Evolutionary conservation across 495 filamentous ascomycete species (phyloP).

Genomic region (Penicillium herquei): DNA sequence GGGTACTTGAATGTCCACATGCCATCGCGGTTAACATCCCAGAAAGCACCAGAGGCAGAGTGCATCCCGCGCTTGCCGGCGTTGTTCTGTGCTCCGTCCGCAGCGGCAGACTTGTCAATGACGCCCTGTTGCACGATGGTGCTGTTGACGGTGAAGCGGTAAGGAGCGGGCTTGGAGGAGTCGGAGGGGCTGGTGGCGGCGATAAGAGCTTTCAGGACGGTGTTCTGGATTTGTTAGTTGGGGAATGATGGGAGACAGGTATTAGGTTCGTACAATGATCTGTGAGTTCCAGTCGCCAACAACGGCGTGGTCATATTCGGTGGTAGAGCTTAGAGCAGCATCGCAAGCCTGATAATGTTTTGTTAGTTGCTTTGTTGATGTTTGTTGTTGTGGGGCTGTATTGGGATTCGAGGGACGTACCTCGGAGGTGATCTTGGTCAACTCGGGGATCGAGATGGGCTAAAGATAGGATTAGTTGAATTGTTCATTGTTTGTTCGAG

Average conservation of each 20-base stretch:
- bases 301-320: slow-evolving; percentile 77
- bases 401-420: slow-evolving; percentile 45
- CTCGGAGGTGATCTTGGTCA: slow-evolving; percentile 80
- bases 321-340: slow-evolving; percentile 63
- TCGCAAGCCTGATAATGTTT: slow-evolving; percentile 69
- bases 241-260: background rate
- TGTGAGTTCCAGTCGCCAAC: slow-evolving; percentile 82
- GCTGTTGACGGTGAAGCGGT: slow-evolving; percentile 94
- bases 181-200: slow-evolving; percentile 67
- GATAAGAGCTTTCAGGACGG: slow-evolving; percentile 81
- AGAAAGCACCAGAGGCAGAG: slow-evolving; percentile 89
- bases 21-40: slow-evolving; percentile 95
- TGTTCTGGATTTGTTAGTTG: slow-evolving; percentile 57
- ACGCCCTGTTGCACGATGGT: slow-evolving; percentile 89
- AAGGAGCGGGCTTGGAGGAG: slow-evolving; percentile 49
- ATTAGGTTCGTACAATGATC: slow-evolving; percentile 70
- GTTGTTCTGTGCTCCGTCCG: slow-evolving; percentile 41
- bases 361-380: background rate
- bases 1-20: slow-evolving; percentile 98
- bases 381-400: background rate
- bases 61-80: slow-evolving; percentile 92
- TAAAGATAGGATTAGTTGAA: slow-evolving; percentile 27
- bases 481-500: background rate
- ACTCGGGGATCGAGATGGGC: slow-evolving; percentile 73
- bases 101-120: slow-evolving; percentile 43